Evolutionary conservation across 257 asterid genomes (phyloP).

Genomic region (Jacaranda copaia): DNA sequence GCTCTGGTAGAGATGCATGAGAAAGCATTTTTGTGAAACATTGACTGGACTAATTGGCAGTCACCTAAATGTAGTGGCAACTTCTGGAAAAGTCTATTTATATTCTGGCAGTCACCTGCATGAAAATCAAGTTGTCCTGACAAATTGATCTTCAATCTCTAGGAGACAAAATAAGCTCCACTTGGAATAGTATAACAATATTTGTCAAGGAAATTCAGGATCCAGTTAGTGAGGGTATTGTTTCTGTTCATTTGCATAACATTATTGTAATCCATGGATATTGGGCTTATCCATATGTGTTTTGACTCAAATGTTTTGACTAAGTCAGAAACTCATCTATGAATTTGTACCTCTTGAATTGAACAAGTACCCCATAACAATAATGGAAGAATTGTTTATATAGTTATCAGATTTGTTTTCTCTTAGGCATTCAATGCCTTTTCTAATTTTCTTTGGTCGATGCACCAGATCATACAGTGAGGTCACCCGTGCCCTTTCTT

Average conservation of each 20-base stretch:
- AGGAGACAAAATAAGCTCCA: slow-evolving; percentile 2
- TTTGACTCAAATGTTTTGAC: not conserved
- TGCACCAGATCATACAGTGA: not conserved
- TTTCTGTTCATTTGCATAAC: not conserved
- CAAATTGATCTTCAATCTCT: not conserved
- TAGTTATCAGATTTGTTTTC: not conserved
- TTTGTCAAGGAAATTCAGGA: not conserved
- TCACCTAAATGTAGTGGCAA: not conserved
- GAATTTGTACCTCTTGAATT: too few relatives aligned
- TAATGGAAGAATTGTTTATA: not conserved
- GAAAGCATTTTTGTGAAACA: slow-evolving; percentile 5
- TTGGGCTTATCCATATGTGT: not conserved
- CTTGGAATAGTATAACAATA: not conserved
- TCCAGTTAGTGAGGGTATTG: not conserved
- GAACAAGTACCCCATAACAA: too few relatives aligned
- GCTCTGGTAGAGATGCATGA: not conserved
- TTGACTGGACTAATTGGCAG: not conserved
- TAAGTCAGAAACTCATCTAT: slow-evolving; percentile 1
- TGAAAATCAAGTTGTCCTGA: not conserved
- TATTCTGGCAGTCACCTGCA: too few relatives aligned
- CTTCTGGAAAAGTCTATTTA: not conserved
- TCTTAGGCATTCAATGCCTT: not conserved
- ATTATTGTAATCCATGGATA: not conserved
- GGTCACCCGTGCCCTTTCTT: not conserved
- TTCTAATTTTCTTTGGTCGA: not conserved